phyloP scores from a whole-genome alignment of 768 basidiomycete species.

The Suillus variegatus region DNA sequence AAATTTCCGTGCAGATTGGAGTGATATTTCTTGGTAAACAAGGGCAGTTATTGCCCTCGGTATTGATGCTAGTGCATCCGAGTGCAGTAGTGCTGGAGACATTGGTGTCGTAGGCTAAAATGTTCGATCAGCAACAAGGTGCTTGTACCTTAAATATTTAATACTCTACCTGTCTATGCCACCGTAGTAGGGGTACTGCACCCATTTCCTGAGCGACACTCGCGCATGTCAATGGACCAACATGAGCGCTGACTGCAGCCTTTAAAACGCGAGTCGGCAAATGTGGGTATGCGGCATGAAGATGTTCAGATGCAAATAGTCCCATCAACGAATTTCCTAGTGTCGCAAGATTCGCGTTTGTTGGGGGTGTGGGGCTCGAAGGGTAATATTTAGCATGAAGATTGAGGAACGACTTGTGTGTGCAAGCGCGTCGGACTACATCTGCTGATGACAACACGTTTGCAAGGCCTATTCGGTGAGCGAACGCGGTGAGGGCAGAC shows the following conservation, averaged over 20 bases:
- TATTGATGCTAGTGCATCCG: conserved; percentile 88
- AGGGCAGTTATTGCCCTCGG: conserved; percentile 86
- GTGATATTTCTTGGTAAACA: conserved; percentile 85
- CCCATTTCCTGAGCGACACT: conserved; percentile 87
- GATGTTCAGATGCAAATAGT: conserved; percentile 83
- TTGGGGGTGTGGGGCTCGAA: conserved; percentile 50
- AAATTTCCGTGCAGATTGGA: conserved; percentile 85
- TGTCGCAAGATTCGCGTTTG: conserved; percentile 74
- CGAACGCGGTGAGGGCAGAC: conserved; percentile 72
- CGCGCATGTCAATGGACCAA: conserved; percentile 82
- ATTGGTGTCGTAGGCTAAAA: conserved; percentile 50
- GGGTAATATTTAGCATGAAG: conserved; percentile 61
- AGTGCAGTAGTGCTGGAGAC: conserved; percentile 59
- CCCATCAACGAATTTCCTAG: conserved; percentile 90
- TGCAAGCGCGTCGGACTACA: conserved; percentile 71
- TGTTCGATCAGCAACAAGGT: conserved; percentile 4
- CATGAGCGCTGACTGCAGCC: conserved; percentile 89
- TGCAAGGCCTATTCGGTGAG: conserved; percentile 73
- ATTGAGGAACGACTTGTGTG: conserved; percentile 68
- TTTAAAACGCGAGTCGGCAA: conserved; percentile 91
- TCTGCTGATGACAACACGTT: conserved; percentile 55
- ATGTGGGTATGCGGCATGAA: conserved; percentile 81
- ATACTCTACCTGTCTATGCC: conserved; percentile 66
- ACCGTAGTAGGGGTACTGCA: conserved; percentile 72
- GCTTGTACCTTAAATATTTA: background rate